These are phyloP conservation scores for Pichia deserticola DNA, from an alignment of 805 yeast species.

Conservation along the genomic window DNA sequence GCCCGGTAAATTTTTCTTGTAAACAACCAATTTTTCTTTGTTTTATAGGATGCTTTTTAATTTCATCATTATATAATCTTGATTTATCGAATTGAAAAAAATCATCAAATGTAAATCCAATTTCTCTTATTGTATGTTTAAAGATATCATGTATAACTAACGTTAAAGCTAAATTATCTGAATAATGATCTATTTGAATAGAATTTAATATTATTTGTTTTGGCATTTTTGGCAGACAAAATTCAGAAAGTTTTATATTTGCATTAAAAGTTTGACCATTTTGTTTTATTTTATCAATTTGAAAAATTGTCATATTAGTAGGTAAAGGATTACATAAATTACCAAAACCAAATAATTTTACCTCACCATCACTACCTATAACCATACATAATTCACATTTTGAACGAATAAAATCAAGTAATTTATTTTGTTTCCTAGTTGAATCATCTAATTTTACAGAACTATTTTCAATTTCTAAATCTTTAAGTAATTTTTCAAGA, in stretches of 20 bases:
- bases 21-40: conserved; percentile 24
- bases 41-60: neutral
- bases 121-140: conserved; percentile 28
- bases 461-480: conserved; percentile 13
- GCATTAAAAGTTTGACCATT: conserved; percentile 13
- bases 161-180: conserved; percentile 25
- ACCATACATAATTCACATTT: conserved; percentile 35
- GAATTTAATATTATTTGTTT: conserved; percentile 20
- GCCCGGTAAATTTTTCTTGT: conserved; percentile 71
- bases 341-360: conserved; percentile 39
- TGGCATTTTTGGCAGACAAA: conserved; percentile 27
- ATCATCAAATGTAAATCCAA: conserved; percentile 27
- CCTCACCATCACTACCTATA: conserved; percentile 35
- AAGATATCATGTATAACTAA: conserved; percentile 39
- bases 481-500: conserved; percentile 15
- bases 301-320: conserved; percentile 37
- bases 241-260: conserved; percentile 17
- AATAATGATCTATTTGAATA: conserved; percentile 14
- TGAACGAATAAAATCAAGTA: conserved; percentile 21
- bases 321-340: conserved; percentile 44
- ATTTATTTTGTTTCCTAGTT: conserved; percentile 13
- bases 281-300: conserved; percentile 24
- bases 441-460: neutral
- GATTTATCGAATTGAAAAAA: conserved; percentile 19
- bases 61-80: neutral